Evolutionary conservation across 164 flowering plant species (phyloP), one percentile per base, ranked within the genome.

Genomic region (Litsea cubeba): DNA sequence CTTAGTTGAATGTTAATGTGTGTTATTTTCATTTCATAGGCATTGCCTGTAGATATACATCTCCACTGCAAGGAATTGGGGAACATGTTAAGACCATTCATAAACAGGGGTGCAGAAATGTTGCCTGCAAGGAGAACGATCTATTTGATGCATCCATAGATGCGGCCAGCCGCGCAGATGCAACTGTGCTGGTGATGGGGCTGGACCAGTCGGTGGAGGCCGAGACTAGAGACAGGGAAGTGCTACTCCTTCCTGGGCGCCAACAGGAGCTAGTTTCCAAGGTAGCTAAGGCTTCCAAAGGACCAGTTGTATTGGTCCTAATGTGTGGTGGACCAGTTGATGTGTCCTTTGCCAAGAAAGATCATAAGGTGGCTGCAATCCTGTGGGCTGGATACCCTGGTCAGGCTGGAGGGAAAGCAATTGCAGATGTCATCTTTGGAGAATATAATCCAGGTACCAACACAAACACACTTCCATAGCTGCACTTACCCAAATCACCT

Each of bases 321-420:
- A 90, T 93, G 99, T 82, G 88, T 18, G 99, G 97, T 12, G 99
- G 99, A n/a, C 94, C 98, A 2, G 69, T 95, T 5, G 99, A 95
- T 30, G 79, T 95, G 1, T 76, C 97, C 8, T 92, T 93, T 40
- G 97, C 97, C 4, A 73, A 92, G 74, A 80, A 84, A 7, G 89
- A 93, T 68, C 90, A 87, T 22, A 84, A 76, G 6, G 76, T 95
- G n/a, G 62, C 79, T 11, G 91, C 84, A 18, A 93, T 95, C 25
- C 0, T 93, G 3, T 95, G 99, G 99, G 95, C 78, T 12, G 99
- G 99, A 0, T 95, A 93, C 73, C 98, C 98, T 0, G 99, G 99
- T 72, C 94, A 91, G 77, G 91, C 84, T 2, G 99, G 99, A 3
- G 99, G 99, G 12, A 74, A 86, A 0, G 99, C 99, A 72, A 90